Conservation (phyloP, 78 protist species). For the Dictyostelium capitatum region DNA sequence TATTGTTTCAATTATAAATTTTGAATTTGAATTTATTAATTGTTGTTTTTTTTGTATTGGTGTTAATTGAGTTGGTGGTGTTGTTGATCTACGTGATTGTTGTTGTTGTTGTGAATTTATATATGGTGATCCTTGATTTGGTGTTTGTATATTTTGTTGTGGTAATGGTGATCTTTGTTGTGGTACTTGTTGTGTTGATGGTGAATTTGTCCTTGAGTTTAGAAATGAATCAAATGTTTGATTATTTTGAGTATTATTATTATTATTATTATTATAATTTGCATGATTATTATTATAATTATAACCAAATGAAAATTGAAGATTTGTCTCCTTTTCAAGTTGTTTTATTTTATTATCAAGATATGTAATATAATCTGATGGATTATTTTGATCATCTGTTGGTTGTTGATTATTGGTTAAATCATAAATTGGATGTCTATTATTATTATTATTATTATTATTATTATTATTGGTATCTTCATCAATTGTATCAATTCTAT, state of each 20-base stretch:
- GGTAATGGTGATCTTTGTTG: not conserved
- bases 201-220: not conserved
- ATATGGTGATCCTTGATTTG: not conserved
- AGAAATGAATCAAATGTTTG: not conserved
- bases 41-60: not conserved
- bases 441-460: not conserved
- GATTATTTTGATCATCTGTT: not conserved
- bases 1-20: slow-evolving; percentile 1
- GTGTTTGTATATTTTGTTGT: not conserved
- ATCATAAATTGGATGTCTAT: slow-evolving; percentile 17
- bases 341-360: slow-evolving; percentile 10
- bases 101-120: not conserved
- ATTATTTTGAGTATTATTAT: too few species aligned
- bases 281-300: not conserved
- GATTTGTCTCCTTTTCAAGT: not conserved
- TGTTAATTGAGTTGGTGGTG: not conserved
- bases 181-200: not conserved
- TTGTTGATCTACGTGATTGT: not conserved
- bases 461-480: not conserved
- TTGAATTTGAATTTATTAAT: not conserved
- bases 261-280: not conserved
- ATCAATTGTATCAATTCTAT: not conserved
- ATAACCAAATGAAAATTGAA: not conserved
- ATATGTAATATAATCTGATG: not conserved
- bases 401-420: not conserved